Evolutionary conservation across 1,284 basidiomycete genomes (phyloP), one percentile per base, ranked within the genome.

Genomic region (Cutaneotrichosporon sp.): DNA sequence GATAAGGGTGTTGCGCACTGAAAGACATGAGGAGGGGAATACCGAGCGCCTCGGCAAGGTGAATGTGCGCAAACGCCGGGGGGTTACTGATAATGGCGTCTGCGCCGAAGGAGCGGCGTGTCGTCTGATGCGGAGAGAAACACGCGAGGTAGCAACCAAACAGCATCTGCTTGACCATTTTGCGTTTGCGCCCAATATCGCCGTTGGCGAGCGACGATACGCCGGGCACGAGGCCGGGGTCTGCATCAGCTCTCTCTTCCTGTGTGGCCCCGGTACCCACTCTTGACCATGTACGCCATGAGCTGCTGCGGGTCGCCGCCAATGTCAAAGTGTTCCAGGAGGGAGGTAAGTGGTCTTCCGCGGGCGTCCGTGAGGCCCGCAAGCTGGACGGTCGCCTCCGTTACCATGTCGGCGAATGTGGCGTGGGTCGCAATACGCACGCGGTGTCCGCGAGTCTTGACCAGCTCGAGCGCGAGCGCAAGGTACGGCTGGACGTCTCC

Each of bases 401-500:
- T 23, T 8, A 86, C 82, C 64, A 85, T 83, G 10, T 76, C 65
- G 12, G 77, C 75, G 67, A 86, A 87, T 9, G 80, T 82, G 51
- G 77, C 78, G 62, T 87, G 85, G 0, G 84, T 83, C 0, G 83
- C 85, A 33, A 87, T 81, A 4, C 84, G 78, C 33, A 86, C 78
- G 7, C 80, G 77, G 68, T 87, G 84, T 0, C 81, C 81, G 43
- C 68, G 60, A 0, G 57, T 82, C 74, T 37, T 75, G 68, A 78
- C 66, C 2, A 87, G 73, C 14, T 75, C 71, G 52, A 82, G 76
- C 7, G 81, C 83, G 0, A 87, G 74, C 1, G 84, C 84, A 17
- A 86, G 72, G 64, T 83, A 86, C 0, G 84, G 85, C 65, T 86
- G 84, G 0, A 87, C 83, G 61, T 86, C 84, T 37, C 84, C 83